Base-by-base conservation (phyloP, 192 early-diverging fungal species). In the Linnemannia schmuckeri region DNA sequence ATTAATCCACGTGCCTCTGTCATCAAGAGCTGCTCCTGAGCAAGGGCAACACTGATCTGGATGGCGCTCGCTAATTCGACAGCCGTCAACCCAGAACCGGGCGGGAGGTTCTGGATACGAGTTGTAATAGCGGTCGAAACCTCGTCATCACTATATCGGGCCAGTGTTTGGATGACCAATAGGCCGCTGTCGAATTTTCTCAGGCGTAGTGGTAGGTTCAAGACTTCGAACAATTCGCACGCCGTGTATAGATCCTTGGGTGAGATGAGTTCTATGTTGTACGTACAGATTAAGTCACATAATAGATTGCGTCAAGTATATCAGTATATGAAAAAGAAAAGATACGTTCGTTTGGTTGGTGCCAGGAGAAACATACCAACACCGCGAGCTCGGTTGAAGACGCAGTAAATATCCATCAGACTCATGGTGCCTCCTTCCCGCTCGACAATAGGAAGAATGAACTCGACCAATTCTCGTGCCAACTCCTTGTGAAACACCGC, bases 311-410 rank as follows among this genome's bases (percentile, higher is more conserved):
- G 37, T 37, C 37, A 20, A 47, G 15, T 52, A 83, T 27, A 30
- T 24, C 6, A 24, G 37, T 37, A 37, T 37, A 66, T 69, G 24
- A 69, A 44, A 69, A 78, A 55, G 57, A 72, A 17, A 30, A 42
- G 27, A 47, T 30, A 30, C 27, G 61, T 37, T 37, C 37, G 37
- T 37, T 37, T 37, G 37, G 3, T 37, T 37, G 1, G 37, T 37
- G 37, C 3, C 37, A 2, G 37, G 37, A 37, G 37, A 40, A 68
- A 84, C 90, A 72, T 90, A 93, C 93, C 93, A 77, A 94, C 94
- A 13, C 97, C 97, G 69, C 98, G 93, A 9, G 97, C 98, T 6
- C 97, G 94, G 85, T 99, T 99, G 85, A 97, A 98, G 55, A 99
- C 81, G 82, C 97, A 99, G 88, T 98, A 99, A 13, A 97, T 91